Conservation (phyloP, 192 early-diverging fungal genomes). For the Tieghemiomyces parasiticus region DNA sequence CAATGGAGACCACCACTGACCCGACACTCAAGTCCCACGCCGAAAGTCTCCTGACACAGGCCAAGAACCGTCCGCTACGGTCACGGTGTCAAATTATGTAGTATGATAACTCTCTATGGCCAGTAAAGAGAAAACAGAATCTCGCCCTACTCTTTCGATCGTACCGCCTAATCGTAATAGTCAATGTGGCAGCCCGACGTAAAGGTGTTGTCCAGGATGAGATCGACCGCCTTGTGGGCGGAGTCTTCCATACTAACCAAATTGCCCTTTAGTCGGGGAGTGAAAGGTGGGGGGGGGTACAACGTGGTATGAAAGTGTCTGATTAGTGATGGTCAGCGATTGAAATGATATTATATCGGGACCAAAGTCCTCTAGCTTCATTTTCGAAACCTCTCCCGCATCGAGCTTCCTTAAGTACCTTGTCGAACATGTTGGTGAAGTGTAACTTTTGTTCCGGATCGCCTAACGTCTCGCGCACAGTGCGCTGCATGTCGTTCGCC, state of each 20-base stretch:
- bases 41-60: too few species aligned
- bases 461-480: conserved; percentile 51
- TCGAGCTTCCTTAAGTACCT: conserved; percentile 19
- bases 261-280: conserved; percentile 20
- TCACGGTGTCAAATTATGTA: too few species aligned
- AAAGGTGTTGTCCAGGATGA: conserved; percentile 42
- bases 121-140: too few species aligned
- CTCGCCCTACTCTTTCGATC: too few species aligned
- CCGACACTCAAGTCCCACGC: too few species aligned
- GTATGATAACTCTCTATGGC: too few species aligned
- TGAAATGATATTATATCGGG: not conserved
- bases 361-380: too few species aligned
- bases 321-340: not conserved
- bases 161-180: conserved; percentile 44
- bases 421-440: conserved; percentile 45
- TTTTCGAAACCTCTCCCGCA: not conserved
- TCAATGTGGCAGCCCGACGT: conserved; percentile 53
- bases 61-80: too few species aligned
- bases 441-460: conserved; percentile 41
- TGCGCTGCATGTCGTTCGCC: conserved; percentile 66
- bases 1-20: too few species aligned
- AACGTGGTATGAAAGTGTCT: not conserved
- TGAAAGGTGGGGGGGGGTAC: not conserved
- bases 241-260: conserved; percentile 53
- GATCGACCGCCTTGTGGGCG: conserved; percentile 37